A percentile compares a stretch with the other conserved stretches of the same genome.
phyloP scores from a whole-genome alignment of 345 rosid genomes.

The Leavenworthia alabamica region DNA sequence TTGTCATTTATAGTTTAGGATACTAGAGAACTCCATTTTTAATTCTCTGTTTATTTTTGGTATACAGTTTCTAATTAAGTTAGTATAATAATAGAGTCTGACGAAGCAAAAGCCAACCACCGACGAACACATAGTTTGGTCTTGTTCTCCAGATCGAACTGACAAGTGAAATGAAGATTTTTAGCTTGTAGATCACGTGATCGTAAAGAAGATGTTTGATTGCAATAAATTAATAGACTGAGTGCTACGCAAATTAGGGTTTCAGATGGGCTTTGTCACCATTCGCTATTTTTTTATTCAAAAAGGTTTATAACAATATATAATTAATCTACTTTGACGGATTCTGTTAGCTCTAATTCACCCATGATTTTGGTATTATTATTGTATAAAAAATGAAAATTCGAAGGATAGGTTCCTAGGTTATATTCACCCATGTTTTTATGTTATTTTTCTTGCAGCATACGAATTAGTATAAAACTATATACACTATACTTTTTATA shows the following conservation, averaged over 20 bases:
- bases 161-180: not conserved
- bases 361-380: not conserved
- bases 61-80: too few relatives aligned
- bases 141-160: not conserved
- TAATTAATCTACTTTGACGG: not conserved
- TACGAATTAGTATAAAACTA: too few relatives aligned
- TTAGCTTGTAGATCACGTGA: slow-evolving; percentile 15
- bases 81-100: too few relatives aligned
- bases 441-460: not conserved
- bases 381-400: too few relatives aligned
- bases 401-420: not conserved
- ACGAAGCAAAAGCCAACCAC: not conserved
- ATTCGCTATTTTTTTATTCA: not conserved
- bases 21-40: too few relatives aligned
- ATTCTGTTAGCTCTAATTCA: not conserved
- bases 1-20: too few relatives aligned
- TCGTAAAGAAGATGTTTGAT: not conserved
- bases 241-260: slow-evolving; percentile 19
- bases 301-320: not conserved
- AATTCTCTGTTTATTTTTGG: too few relatives aligned
- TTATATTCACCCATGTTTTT: not conserved
- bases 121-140: not conserved
- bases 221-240: slow-evolving; percentile 20
- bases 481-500: too few relatives aligned
- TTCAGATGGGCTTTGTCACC: slow-evolving; percentile 7